Evolutionary conservation across 139 green algal species (phyloP).

Genomic region (Chlamydomonas sp.): DNA sequence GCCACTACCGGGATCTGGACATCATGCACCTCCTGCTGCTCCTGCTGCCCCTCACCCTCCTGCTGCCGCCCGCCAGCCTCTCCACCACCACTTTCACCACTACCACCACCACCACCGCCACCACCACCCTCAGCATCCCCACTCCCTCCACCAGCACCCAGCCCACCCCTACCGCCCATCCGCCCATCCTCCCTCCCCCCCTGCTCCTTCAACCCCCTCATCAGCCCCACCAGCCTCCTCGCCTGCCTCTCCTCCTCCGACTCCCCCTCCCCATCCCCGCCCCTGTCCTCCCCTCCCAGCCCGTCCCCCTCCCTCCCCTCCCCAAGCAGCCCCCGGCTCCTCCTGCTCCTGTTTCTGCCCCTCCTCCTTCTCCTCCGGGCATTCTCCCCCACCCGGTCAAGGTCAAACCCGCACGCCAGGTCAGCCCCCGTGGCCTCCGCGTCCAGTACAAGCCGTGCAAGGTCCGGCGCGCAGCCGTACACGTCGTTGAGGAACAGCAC

Average conservation of each 20-base stretch:
- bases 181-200: not conserved
- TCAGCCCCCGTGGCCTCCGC: conserved; percentile 28
- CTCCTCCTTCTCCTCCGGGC: not conserved
- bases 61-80: no score
- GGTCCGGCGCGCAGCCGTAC: conserved; percentile 63
- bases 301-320: not conserved
- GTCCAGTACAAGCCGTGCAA: conserved; percentile 60
- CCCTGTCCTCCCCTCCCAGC: not conserved
- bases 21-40: not conserved
- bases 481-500: conserved; percentile 74
- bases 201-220: not conserved
- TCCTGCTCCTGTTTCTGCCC: not conserved
- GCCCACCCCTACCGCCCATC: not conserved
- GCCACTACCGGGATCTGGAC: not conserved
- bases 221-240: not conserved
- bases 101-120: not conserved
- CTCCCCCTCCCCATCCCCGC: not conserved
- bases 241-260: not conserved
- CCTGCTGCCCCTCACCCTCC: not conserved
- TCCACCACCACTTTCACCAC: no score
- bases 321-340: not conserved
- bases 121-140: not conserved
- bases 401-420: conserved; percentile 69
- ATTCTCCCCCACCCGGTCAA: conserved; percentile 1
- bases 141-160: not conserved